Conservation (phyloP, 495 filamentous ascomycete species). For the Glonium stellatum region DNA sequence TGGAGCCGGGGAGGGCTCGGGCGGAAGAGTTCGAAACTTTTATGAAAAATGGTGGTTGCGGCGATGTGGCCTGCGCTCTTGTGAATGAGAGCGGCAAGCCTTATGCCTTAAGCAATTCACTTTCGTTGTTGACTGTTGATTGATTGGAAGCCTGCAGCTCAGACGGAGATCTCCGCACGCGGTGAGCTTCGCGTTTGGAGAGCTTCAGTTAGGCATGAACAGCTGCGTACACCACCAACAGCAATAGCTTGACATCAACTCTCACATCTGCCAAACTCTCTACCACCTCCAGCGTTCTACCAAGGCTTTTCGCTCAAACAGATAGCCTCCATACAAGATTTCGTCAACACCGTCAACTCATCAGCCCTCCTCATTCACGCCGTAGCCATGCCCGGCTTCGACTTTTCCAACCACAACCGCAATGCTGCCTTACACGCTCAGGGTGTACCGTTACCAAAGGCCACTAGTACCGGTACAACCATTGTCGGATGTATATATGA, state of each 20-base stretch:
- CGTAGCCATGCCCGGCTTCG: conserved; percentile 87
- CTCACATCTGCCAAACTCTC: neutral
- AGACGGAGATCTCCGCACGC: neutral
- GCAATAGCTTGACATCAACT: neutral
- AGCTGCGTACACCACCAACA: conserved; percentile 15
- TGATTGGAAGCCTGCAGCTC: neutral
- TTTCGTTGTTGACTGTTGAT: conserved; percentile 5
- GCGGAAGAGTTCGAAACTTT: conserved; percentile 22
- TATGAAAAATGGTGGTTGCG: conserved; percentile 19
- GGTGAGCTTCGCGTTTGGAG: neutral
- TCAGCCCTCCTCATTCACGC: conserved; percentile 10
- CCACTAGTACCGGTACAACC: conserved; percentile 97
- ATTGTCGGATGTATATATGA: conserved; percentile 98
- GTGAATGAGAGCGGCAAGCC: conserved; percentile 26
- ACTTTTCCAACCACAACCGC: conserved; percentile 98
- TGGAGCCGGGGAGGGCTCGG: conserved; percentile 19
- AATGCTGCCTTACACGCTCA: conserved; percentile 90
- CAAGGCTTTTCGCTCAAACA: neutral
- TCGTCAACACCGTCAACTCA: neutral
- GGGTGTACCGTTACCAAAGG: conserved; percentile 91
- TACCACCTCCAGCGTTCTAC: neutral
- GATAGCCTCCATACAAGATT: neutral
- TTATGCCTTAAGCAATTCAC: conserved; percentile 19
- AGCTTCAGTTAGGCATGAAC: conserved; percentile 13
- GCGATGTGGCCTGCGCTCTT: conserved; percentile 10